A percentile compares a stretch with the other conserved stretches of the same genome.
These are phyloP conservation scores for Crassisporium funariophilum DNA, from an alignment of 768 basidiomycete species.

Conservation along the genomic window DNA sequence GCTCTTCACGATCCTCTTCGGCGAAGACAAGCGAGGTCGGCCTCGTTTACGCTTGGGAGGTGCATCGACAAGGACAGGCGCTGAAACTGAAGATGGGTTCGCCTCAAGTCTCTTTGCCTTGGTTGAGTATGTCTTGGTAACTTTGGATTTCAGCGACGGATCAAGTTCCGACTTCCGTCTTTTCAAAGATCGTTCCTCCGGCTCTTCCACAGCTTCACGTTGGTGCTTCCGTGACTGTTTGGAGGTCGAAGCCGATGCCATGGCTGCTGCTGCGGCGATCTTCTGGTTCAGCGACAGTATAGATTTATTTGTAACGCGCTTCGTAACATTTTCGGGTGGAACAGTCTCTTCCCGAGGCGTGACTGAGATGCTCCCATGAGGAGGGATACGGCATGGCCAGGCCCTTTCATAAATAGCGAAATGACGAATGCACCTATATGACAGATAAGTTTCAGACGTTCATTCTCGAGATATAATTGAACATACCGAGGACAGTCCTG, in stretches of 20 bases:
- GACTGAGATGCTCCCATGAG: conserved; percentile 46
- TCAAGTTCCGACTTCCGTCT: conserved; percentile 48
- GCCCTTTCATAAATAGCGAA: conserved; percentile 70
- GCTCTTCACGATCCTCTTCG: conserved; percentile 14
- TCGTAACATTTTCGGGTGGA: conserved; percentile 47
- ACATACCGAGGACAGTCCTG: conserved; percentile 78
- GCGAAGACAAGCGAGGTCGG: conserved; percentile 40
- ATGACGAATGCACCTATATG: conserved; percentile 73
- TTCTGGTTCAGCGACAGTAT: conserved; percentile 57
- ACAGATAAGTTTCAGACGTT: conserved; percentile 1
- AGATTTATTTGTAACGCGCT: conserved; percentile 53
- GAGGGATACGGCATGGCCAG: conserved; percentile 69
- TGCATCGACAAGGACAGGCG: conserved; percentile 18
- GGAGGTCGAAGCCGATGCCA: conserved; percentile 17
- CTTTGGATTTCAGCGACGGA: conserved; percentile 20
- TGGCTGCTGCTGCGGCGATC: conserved; percentile 43
- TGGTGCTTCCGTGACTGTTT: conserved; percentile 32
- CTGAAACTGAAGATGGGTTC: conserved; percentile 14
- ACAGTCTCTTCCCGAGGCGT: conserved; percentile 54
- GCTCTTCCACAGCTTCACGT: conserved; percentile 28
- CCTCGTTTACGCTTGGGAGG: conserved; percentile 43
- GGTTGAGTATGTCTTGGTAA: conserved; percentile 26
- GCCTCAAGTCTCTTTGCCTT: conserved; percentile 15
- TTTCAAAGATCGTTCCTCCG: conserved; percentile 41
- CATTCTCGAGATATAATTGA: conserved; percentile 1